Evolutionary conservation across 2,329 filamentous ascomycete genomes (phyloP).

Genomic region (Monosporascus sp.): DNA sequence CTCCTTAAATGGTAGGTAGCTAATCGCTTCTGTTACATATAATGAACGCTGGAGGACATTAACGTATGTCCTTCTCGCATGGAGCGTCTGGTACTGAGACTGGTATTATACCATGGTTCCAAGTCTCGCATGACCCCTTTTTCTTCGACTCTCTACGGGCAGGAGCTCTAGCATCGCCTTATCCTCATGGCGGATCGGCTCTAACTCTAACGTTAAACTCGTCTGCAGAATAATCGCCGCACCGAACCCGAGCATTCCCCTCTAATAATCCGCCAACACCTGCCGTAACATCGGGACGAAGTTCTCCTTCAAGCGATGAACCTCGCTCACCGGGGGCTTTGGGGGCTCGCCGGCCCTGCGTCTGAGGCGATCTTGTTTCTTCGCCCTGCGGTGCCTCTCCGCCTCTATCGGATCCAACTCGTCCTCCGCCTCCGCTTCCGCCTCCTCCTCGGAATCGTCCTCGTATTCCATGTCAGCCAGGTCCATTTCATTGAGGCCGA

Average conservation of each 20-base stretch:
- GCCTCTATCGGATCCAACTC: constrained; percentile 82
- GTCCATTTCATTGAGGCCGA: constrained; percentile 83
- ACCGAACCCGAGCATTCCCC: constrained; percentile 1
- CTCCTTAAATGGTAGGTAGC: too few relatives aligned
- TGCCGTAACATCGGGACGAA: constrained; percentile 78
- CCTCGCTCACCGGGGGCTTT: constrained; percentile 74
- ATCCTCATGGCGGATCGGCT: too few relatives aligned
- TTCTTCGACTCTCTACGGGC: too few relatives aligned
- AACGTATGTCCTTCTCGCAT: too few relatives aligned
- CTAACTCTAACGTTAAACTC: too few relatives aligned
- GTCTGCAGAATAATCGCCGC: background rate
- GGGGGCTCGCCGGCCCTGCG: constrained; percentile 76
- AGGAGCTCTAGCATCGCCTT: too few relatives aligned
- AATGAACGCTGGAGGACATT: too few relatives aligned
- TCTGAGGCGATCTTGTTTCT: constrained; percentile 73
- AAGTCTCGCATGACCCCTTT: too few relatives aligned
- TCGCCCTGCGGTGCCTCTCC: constrained; percentile 72
- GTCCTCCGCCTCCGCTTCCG: constrained; percentile 67
- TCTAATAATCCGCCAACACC: constrained; percentile 65
- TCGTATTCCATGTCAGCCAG: constrained; percentile 81
- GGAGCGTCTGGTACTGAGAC: too few relatives aligned
- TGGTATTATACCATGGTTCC: too few relatives aligned
- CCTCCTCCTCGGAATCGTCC: constrained; percentile 62
- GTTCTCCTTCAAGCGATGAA: constrained; percentile 72
- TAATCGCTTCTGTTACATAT: too few relatives aligned